These are phyloP conservation scores for Phascolomyces articulosus DNA, from an alignment of 371 early-diverging fungal species.

Conservation along the genomic window DNA sequence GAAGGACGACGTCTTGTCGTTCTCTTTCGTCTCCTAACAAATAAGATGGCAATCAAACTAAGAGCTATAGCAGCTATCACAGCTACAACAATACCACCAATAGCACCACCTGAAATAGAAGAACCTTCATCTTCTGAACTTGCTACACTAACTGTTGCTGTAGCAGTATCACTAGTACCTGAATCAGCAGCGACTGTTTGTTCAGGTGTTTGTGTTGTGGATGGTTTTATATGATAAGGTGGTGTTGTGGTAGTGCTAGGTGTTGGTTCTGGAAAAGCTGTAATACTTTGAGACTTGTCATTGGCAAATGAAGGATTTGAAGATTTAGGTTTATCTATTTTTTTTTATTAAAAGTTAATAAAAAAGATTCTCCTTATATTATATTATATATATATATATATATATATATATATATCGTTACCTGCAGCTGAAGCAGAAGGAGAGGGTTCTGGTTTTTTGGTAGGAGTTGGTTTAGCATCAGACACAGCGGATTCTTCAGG, in stretches of 20 bases:
- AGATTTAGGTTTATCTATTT: not conserved
- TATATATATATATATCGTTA: not conserved
- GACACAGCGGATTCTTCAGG: not conserved
- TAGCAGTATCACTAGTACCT: not conserved
- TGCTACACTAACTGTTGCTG: not conserved
- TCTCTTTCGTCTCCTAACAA: slow-evolving; percentile 4
- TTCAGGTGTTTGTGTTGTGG: not conserved
- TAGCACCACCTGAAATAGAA: slow-evolving; percentile 4
- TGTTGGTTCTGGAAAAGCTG: slow-evolving; percentile 1
- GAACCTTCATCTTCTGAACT: not conserved
- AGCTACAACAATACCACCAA: slow-evolving; percentile 14
- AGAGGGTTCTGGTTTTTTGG: not conserved
- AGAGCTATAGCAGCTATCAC: slow-evolving; percentile 3
- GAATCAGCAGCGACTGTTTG: not conserved
- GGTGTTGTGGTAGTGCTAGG: not conserved
- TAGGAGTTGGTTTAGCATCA: not conserved
- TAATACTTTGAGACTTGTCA: not conserved
- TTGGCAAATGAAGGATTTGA: not conserved
- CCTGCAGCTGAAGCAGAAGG: not conserved
- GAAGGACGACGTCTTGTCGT: not conserved
- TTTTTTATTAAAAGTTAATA: not conserved
- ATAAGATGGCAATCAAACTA: not conserved
- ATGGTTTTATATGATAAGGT: not conserved
- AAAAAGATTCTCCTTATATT: not conserved
- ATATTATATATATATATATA: not conserved